Base-by-base conservation (phyloP, 78 protist species). In the Dictyostelium discoideum region DNA sequence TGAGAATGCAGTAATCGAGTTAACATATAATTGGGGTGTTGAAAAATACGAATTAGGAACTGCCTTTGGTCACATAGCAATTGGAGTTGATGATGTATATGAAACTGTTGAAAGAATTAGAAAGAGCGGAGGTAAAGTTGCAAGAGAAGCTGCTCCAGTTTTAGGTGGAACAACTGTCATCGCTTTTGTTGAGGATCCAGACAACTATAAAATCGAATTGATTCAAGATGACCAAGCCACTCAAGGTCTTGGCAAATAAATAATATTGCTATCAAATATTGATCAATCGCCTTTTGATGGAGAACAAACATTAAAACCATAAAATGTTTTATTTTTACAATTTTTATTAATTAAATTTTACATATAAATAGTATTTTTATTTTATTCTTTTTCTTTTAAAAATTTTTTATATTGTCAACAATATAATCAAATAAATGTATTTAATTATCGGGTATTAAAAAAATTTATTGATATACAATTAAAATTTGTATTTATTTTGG, bases 161-260 rank as follows among this genome's bases (percentile, higher is more conserved):
- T 18, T 24, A 14, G 93, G 90, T 54, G 96, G 96, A 9, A 92
- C 46, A 16, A 93, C 96, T 20, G 24, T 85, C 32, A 94, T 94
- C n/a, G 97, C 92, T 18, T 94, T 94, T 63, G 89, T 94, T 16
- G 87, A 80, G 20, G 97, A 94, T 16, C 90, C 92, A 32, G 97
- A 94, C 69, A 60, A 65, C 11, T 94, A 94, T 60, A 94, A 94
- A 69, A 79, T 94, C 26, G 97, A 89, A 46, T 78, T 94, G 20
- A 94, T 94, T 84, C 80, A 63, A 46, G 50, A 79, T 6, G 73
- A 79, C 42, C 48, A 60, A 39, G 82, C 67, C 22, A 16, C 77
- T 8, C 29, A 80, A 46, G 94, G 94, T 65, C 39, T 89, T 26
- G 87, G 94, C 9, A 78, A 89, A 7, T 80, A 87, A 79, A 85